Percentiles rank a stretch among this genome's conserved stretches.
These are phyloP conservation scores for Toxoplasma gondii DNA, from an alignment of 169 alveolate genomes.

Conservation along the genomic window DNA sequence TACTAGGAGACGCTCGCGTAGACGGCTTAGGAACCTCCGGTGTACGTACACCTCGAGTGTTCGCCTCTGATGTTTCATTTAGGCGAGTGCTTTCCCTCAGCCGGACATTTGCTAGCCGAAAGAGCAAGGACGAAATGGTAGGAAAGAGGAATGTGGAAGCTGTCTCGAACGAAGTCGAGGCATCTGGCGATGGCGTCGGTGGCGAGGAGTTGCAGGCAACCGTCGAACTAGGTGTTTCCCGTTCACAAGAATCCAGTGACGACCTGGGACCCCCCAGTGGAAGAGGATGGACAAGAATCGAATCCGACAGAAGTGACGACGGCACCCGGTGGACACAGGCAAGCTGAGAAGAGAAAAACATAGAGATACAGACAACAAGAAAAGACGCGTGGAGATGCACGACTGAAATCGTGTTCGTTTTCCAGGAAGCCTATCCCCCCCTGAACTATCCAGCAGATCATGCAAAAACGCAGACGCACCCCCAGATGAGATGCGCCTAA, in stretches of 20 bases:
- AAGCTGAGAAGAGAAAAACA: background rate
- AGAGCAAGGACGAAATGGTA: background rate
- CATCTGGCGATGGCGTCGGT: background rate
- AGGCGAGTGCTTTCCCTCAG: no score
- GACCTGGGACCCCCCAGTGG: background rate
- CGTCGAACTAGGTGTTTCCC: background rate
- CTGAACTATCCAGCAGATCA: no score
- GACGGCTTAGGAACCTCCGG: no score
- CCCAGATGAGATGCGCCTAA: no score
- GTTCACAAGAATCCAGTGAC: background rate
- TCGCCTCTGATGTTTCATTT: background rate
- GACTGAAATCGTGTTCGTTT: no score
- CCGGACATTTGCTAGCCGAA: background rate
- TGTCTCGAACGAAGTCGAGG: background rate
- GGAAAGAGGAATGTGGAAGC: background rate
- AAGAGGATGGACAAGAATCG: background rate
- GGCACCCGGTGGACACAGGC: slow-evolving; percentile 28
- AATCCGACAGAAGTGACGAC: background rate
- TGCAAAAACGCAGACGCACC: no score
- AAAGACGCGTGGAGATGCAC: background rate
- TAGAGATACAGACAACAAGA: background rate
- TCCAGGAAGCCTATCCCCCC: no score
- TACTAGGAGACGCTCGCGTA: no score
- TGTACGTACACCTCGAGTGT: background rate
- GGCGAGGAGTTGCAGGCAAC: background rate